phyloP scores from a whole-genome alignment of 805 yeast genomes.

The Ogataea parapolymorpha region DNA sequence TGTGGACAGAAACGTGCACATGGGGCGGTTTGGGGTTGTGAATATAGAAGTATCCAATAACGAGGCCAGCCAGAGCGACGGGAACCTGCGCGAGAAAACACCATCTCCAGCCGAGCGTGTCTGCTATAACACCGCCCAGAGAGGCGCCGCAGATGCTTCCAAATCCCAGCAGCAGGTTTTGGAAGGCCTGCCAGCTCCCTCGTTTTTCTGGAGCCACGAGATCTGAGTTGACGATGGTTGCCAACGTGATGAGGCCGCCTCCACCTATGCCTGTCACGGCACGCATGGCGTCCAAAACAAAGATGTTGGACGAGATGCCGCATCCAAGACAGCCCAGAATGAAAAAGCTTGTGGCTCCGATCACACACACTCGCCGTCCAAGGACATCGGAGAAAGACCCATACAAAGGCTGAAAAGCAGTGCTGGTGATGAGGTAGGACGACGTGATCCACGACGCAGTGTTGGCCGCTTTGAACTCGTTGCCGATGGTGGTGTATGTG shows the following conservation, averaged over 20 bases:
- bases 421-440: slow-evolving; percentile 33
- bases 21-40: slow-evolving; percentile 34
- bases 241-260: slow-evolving; percentile 71
- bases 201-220: slow-evolving; percentile 68
- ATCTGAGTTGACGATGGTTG: slow-evolving; percentile 70
- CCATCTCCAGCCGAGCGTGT: slow-evolving; percentile 57
- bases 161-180: slow-evolving; percentile 65
- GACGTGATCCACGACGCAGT: slow-evolving; percentile 37
- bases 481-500: slow-evolving; percentile 42
- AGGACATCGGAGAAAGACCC: slow-evolving; percentile 48
- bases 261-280: slow-evolving; percentile 85
- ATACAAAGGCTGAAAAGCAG: slow-evolving; percentile 46
- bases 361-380: slow-evolving; percentile 38
- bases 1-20: slow-evolving; percentile 1
- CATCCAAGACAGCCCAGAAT: slow-evolving; percentile 37
- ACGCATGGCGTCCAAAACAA: slow-evolving; percentile 48
- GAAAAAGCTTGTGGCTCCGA: slow-evolving; percentile 29
- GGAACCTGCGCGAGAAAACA: slow-evolving; percentile 50
- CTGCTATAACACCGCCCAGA: slow-evolving; percentile 51
- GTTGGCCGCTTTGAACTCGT: slow-evolving; percentile 41
- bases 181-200: slow-evolving; percentile 76
- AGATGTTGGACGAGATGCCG: slow-evolving; percentile 36
- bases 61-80: slow-evolving; percentile 39
- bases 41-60: slow-evolving; percentile 35
- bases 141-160: slow-evolving; percentile 73